Evolutionary conservation across 257 asterid species (phyloP).

Genomic region (Vinca minor): DNA sequence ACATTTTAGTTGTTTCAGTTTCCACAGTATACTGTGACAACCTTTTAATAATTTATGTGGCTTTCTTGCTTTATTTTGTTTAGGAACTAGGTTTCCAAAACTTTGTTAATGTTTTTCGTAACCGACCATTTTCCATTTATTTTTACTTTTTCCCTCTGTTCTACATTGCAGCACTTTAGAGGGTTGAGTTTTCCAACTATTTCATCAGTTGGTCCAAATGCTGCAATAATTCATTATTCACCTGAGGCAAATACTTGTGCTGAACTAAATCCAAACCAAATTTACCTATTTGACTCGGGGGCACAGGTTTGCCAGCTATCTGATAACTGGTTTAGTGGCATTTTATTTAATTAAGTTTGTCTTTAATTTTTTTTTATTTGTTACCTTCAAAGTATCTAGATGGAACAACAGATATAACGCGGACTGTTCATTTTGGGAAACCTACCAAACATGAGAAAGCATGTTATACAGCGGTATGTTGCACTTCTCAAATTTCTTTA

Average conservation of each 20-base stretch:
- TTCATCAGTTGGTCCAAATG: conserved; percentile 95
- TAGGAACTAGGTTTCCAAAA: not conserved
- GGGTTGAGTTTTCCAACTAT: conserved; percentile 94
- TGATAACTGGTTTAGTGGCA: not conserved
- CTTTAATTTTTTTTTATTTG: conserved; percentile 21
- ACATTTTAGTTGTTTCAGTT: too few relatives aligned
- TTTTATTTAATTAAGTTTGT: not conserved
- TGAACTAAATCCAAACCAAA: conserved; percentile 70
- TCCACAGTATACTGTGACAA: not conserved
- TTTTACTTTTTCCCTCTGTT: conserved; percentile 4
- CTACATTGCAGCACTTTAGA: conserved; percentile 59
- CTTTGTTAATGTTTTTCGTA: not conserved
- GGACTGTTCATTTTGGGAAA: conserved; percentile 93
- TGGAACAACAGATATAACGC: conserved; percentile 97
- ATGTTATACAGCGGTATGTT: conserved; percentile 85
- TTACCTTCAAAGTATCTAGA: conserved; percentile 62
- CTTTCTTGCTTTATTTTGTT: not conserved
- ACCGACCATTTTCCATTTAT: not conserved
- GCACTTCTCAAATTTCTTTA: too few relatives aligned
- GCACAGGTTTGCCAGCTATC: conserved; percentile 60
- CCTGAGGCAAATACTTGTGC: conserved; percentile 79
- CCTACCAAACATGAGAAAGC: conserved; percentile 92
- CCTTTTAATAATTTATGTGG: not conserved
- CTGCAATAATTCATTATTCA: conserved; percentile 77
- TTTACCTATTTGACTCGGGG: conserved; percentile 93